Evolutionary conservation across 2,329 filamentous ascomycete species (phyloP).

Genomic region (Shiraia bambusicola): DNA sequence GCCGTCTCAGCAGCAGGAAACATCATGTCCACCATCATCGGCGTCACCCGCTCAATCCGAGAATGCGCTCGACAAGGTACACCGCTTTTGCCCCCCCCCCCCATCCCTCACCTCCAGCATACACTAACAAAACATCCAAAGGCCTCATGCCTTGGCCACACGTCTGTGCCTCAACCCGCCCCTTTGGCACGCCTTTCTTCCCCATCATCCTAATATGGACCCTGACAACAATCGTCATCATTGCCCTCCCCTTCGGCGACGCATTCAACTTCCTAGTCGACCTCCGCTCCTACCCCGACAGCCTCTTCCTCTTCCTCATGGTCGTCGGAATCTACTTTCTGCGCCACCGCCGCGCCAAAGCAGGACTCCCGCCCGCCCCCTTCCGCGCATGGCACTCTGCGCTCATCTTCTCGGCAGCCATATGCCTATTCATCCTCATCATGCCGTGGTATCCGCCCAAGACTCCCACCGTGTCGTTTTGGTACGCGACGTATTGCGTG

Average conservation of each 20-base stretch:
- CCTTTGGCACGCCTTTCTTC: conserved; percentile 64
- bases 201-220: conserved; percentile 51
- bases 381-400: conserved; percentile 29
- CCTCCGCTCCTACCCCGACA: conserved; percentile 29
- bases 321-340: conserved; percentile 28
- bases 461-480: conserved; percentile 67
- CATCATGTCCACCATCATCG: conserved; percentile 35
- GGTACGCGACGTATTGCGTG: conserved; percentile 69
- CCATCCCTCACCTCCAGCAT: no score
- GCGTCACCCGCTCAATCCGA: conserved; percentile 30
- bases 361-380: conserved; percentile 23
- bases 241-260: conserved; percentile 59
- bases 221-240: conserved; percentile 31
- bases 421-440: conserved; percentile 53
- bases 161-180: conserved; percentile 64
- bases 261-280: conserved; percentile 64
- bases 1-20: conserved; percentile 32
- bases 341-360: conserved; percentile 26
- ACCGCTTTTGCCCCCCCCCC: no score
- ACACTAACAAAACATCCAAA: no score
- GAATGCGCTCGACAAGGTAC: conserved; percentile 32
- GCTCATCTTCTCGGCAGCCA: conserved; percentile 25
- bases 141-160: conserved; percentile 29
- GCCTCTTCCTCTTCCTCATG: conserved; percentile 29
- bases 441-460: conserved; percentile 73